phyloP scores from a whole-genome alignment of 768 basidiomycete genomes.

The Cantharellus anzutake region DNA sequence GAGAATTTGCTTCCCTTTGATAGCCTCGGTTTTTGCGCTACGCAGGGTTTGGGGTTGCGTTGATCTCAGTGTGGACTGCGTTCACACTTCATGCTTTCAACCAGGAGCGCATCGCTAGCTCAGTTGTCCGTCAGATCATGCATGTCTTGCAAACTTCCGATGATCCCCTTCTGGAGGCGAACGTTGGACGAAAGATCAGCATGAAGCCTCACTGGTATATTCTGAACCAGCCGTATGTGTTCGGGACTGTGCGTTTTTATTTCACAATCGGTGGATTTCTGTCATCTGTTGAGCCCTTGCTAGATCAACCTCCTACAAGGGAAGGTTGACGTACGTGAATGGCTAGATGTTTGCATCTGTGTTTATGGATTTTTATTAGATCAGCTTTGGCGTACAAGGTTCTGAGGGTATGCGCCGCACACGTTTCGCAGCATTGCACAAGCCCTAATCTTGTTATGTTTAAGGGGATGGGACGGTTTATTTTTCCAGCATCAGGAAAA shows the following conservation, averaged over 20 bases:
- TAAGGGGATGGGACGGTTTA: constrained; percentile 11
- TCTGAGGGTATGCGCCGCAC: background rate
- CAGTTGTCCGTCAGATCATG: constrained; percentile 8
- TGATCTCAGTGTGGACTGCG: constrained; percentile 7
- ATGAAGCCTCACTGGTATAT: constrained; percentile 9
- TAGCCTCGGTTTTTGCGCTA: background rate
- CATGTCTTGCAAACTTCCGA: constrained; percentile 1
- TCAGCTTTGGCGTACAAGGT: background rate
- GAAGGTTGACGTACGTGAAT: constrained; percentile 1
- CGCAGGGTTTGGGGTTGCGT: background rate
- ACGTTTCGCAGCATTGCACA: background rate
- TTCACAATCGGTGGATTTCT: background rate
- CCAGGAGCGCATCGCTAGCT: constrained; percentile 9
- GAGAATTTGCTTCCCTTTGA: background rate
- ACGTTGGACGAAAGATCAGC: constrained; percentile 4
- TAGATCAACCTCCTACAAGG: constrained; percentile 8
- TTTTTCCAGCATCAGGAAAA: constrained; percentile 10
- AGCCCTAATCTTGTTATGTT: background rate
- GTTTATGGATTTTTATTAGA: background rate
- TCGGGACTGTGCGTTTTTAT: constrained; percentile 4
- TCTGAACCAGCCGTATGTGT: constrained; percentile 7
- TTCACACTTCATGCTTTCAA: constrained; percentile 10
- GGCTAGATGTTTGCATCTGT: background rate
- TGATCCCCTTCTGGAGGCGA: constrained; percentile 1
- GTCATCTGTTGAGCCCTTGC: background rate